Base-by-base conservation (phyloP, 2,329 filamentous ascomycete species). In the Leptographium procerum region DNA sequence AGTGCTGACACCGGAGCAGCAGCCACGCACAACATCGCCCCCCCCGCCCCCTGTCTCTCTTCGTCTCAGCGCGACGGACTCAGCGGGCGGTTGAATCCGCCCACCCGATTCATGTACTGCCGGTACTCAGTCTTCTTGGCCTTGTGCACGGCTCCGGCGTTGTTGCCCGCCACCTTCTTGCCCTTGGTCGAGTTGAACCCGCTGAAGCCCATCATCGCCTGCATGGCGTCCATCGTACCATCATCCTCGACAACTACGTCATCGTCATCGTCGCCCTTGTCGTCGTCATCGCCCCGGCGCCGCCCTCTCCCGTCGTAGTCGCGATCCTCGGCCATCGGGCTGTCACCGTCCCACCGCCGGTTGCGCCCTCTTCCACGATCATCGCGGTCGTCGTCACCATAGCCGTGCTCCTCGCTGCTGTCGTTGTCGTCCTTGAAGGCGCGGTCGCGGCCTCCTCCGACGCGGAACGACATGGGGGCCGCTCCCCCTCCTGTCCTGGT, bases 111-210 rank as follows among this genome's bases (percentile, higher is more conserved):
- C 84, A 99, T 99, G 72, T 99, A 99, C 80, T 99, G 94, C 65
- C 94, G 81, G 69, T 96, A 97, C 76, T 95, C 83, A 16, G 86
- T 88, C 82, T 90, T 91, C 83, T 96, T 96, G 74, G 94, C 90
- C 78, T 94, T 96, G 64, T 86, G 78, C 56, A 96, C 84, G 0
- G 78, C 89, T 58, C 88, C 91, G 48, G 86, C 83, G 68, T 91
- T 84, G 69, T 99, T 99, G 2, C 94, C 94, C 0, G 82, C 80
- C 1, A 99, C 85, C 69, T 96, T 95, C 57, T 87, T 90, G 61
- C 88, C 84, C 72, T 97, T 95, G 24, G 94, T 97, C 28, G 84
- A 85, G 59, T 85, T 86, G 72, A 97, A 99, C 1, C 81, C 83
- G 22, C 84, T 84, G 68, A 99, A 96, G 2, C 94, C 94, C 88